phyloP scores from a whole-genome alignment of 495 filamentous ascomycete species.

The Lentithecium fluviatile region DNA sequence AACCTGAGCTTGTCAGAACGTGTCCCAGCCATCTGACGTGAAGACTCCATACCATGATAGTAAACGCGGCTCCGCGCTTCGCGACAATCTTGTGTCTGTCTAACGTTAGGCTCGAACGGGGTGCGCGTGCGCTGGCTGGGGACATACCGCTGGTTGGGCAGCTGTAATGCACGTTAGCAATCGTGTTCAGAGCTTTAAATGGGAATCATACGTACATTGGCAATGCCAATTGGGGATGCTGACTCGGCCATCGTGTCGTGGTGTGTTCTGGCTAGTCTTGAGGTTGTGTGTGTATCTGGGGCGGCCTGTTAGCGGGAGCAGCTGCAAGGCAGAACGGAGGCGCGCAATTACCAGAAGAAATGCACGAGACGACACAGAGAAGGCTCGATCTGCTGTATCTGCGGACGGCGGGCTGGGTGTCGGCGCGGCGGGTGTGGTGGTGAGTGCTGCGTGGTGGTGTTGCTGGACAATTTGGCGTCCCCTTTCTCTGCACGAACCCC shows the following conservation, averaged over 20 bases:
- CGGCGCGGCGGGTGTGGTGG: not conserved
- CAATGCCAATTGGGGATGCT: conserved; percentile 96
- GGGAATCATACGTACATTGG: conserved; percentile 69
- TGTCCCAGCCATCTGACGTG: not conserved
- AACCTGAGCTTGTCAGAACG: conserved; percentile 56
- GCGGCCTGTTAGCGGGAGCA: not conserved
- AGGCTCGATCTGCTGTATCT: too few species aligned
- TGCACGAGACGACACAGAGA: too few species aligned
- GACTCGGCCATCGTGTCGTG: conserved; percentile 68
- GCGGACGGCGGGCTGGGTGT: not conserved
- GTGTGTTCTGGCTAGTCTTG: conserved; percentile 6
- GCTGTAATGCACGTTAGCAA: conserved; percentile 46
- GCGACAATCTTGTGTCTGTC: conserved; percentile 97
- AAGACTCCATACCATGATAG: conserved; percentile 78
- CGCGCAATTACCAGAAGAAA: conserved; percentile 4
- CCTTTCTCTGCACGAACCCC: conserved; percentile 34
- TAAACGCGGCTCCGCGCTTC: conserved; percentile 97
- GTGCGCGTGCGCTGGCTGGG: not conserved
- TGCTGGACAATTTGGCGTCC: conserved; percentile 36
- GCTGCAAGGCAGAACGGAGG: too few species aligned
- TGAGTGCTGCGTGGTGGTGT: conserved; percentile 19
- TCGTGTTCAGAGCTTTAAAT: not conserved
- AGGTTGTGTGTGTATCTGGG: conserved; percentile 5
- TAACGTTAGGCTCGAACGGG: conserved; percentile 32
- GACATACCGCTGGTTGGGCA: conserved; percentile 84